Evolutionary conservation across 192 early-diverging fungal species (phyloP).

Genomic region (Backusella tarrabulga): DNA sequence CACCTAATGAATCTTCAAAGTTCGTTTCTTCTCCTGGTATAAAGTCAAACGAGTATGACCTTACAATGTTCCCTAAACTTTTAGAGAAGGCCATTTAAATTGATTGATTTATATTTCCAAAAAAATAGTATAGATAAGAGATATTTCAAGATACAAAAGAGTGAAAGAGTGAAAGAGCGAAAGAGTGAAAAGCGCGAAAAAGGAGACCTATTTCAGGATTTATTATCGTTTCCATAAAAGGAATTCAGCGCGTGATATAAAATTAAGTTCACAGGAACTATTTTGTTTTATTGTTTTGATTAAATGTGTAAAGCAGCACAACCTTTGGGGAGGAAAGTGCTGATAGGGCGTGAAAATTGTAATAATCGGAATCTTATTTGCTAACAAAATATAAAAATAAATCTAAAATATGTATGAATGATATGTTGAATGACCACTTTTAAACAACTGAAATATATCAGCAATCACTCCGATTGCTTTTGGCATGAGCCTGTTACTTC

Average conservation of each 20-base stretch:
- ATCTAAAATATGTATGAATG: background rate
- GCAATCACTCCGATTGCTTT: background rate
- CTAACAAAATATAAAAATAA: too few species aligned
- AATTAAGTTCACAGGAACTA: background rate
- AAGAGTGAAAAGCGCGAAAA: background rate
- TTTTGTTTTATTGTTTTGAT: background rate
- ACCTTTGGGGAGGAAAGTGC: background rate
- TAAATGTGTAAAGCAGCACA: background rate
- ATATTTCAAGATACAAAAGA: background rate
- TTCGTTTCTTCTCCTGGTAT: conserved; percentile 14
- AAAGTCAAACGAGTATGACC: conserved; percentile 11
- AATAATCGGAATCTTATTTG: background rate
- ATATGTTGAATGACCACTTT: background rate
- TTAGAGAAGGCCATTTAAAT: background rate
- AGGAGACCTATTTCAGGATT: background rate
- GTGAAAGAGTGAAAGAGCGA: background rate
- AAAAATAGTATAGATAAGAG: background rate
- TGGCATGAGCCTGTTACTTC: background rate
- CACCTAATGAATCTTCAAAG: conserved; percentile 20
- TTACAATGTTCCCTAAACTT: conserved; percentile 1
- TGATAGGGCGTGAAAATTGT: background rate
- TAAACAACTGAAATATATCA: background rate
- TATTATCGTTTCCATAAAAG: background rate
- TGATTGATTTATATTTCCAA: background rate
- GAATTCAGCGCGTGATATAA: background rate